Base-by-base conservation (phyloP, 257 asterid species). In the Coffea eugenioides region DNA sequence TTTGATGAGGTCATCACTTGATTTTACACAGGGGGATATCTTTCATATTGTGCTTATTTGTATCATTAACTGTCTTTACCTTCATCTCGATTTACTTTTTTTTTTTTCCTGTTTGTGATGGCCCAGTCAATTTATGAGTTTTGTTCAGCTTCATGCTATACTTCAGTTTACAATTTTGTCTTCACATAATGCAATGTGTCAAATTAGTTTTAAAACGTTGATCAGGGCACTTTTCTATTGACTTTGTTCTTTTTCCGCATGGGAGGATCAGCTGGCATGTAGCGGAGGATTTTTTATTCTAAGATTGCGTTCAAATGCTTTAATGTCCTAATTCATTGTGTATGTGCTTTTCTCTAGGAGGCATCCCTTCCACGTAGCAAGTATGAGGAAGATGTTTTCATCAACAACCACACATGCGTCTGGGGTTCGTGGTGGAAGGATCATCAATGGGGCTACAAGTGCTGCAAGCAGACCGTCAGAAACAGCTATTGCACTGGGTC, bases 351-450 rank as follows among this genome's bases (percentile, higher is more conserved):
- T 65, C 87, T 68, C 6, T 86, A 95, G 97, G 99, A 95, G 87
- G 86, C 73, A 49, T 46, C 96, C 62, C 89, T 92, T 74, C 98
- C 99, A 1, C 90, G 89, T 80, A 93, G 97, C 89, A 95, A 93
- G 86, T 95, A 93, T 39, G 98, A 93, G 83, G 99, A 95, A 83
- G 99, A 95, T 81, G 89, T 89, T 56, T 88, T 79, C 69, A 86
- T 79, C 45, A 95, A 95, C 79, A 95, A 93, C 84, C 99, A 93
- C 85, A 88, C 92, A 0, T 87, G 85, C 66, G 97, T 95, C 43
- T 93, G 99, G 98, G 99, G 99, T 61, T 93, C 98, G 4, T 95
- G 97, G 98, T 95, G 98, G 99, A 93, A 79, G 84, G 97, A 95
- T 86, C 93, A 91, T 74, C 98, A 93, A 67, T 95, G 98, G 99